These are phyloP conservation scores for Rhynchosporium graminicola DNA, from an alignment of 2,329 filamentous ascomycete species.

Conservation along the genomic window DNA sequence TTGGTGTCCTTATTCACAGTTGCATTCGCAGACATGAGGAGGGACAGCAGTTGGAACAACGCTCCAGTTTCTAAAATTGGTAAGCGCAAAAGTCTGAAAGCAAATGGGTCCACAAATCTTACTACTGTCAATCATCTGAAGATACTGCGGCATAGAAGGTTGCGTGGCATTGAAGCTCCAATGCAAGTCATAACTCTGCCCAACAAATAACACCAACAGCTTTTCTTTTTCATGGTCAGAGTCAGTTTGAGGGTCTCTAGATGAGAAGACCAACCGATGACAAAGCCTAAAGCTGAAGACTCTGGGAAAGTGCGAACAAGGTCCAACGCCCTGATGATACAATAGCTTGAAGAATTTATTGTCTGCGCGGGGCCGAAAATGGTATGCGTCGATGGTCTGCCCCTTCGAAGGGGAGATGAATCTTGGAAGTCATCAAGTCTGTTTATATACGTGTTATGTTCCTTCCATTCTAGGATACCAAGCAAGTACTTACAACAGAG, in stretches of 20 bases:
- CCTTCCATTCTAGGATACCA: too few species aligned
- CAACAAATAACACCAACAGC: slow-evolving; percentile 14
- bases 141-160: slow-evolving; percentile 15
- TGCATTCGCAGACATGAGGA: slow-evolving; percentile 12
- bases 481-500: slow-evolving; percentile 24
- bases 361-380: slow-evolving; percentile 43
- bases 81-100: too few species aligned
- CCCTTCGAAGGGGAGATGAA: slow-evolving; percentile 40
- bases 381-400: slow-evolving; percentile 42
- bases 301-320: slow-evolving; percentile 1
- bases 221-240: background rate
- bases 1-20: background rate
- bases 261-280: background rate
- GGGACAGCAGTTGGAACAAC: slow-evolving; percentile 8
- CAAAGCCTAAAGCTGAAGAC: background rate
- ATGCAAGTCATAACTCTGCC: slow-evolving; percentile 18
- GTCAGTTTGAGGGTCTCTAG: too few species aligned
- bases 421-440: slow-evolving; percentile 47
- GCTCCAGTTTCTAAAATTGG: slow-evolving; percentile 11
- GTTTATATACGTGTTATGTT: too few species aligned
- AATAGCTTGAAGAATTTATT: slow-evolving; percentile 42
- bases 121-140: slow-evolving; percentile 11
- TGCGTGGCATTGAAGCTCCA: slow-evolving; percentile 9
- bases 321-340: slow-evolving; percentile 11
- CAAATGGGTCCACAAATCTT: too few species aligned